Evolutionary conservation across 208 protist species (phyloP).

Genomic region (Herpetomonas samuelpessoai): DNA sequence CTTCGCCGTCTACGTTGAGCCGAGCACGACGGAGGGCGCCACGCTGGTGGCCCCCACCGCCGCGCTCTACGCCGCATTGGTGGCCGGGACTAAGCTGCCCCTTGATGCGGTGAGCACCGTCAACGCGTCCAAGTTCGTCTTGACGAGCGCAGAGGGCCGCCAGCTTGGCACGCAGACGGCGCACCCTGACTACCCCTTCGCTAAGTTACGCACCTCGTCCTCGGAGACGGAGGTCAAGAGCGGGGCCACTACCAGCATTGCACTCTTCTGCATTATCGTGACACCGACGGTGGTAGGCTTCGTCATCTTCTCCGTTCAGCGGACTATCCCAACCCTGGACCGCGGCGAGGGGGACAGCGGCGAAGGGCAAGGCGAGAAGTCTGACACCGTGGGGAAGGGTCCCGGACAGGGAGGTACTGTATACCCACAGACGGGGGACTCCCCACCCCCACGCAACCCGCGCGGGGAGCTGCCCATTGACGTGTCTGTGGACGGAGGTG

Average conservation of each 20-base stretch:
- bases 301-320: constrained; percentile 74
- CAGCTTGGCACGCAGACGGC: constrained; percentile 30
- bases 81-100: constrained; percentile 22
- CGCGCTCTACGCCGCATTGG: constrained; percentile 24
- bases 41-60: constrained; percentile 18
- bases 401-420: constrained; percentile 1
- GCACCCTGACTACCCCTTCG: constrained; percentile 18
- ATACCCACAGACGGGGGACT: constrained; percentile 33
- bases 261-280: constrained; percentile 54
- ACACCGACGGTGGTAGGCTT: constrained; percentile 50
- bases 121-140: constrained; percentile 39
- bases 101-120: constrained; percentile 17
- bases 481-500: constrained; percentile 2
- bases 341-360: constrained; percentile 19
- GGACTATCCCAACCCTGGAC: constrained; percentile 43
- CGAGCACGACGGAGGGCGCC: constrained; percentile 5
- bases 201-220: constrained; percentile 15
- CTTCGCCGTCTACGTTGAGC: constrained; percentile 38
- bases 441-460: constrained; percentile 57
- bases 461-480: constrained; percentile 8
- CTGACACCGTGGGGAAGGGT: not conserved
- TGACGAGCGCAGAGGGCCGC: constrained; percentile 40
- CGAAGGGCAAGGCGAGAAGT: constrained; percentile 12
- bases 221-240: not conserved
- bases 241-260: constrained; percentile 29